Percentiles rank a stretch among this genome's conserved stretches.
Evolutionary conservation across 176 grass and related monocot species (phyloP).

Genomic region (Cocos nucifera): DNA sequence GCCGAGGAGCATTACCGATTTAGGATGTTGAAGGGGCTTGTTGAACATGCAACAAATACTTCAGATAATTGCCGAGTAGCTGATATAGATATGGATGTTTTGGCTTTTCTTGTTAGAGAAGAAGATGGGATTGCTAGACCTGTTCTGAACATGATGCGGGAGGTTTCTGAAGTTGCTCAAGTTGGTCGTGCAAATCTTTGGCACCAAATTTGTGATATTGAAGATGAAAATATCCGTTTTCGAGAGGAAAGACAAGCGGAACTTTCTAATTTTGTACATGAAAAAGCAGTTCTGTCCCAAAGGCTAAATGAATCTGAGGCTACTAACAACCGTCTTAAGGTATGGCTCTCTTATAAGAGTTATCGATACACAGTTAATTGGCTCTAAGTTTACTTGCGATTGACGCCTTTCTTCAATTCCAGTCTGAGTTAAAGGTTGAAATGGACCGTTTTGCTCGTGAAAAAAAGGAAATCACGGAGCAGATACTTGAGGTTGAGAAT

Average conservation of each 20-base stretch:
- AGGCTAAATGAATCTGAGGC: constrained; percentile 43
- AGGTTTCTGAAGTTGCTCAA: constrained; percentile 75
- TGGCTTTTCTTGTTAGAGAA: constrained; percentile 86
- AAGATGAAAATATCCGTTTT: constrained; percentile 84
- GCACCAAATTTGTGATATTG: constrained; percentile 71
- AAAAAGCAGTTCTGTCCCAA: constrained; percentile 47
- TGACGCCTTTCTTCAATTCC: constrained; percentile 20
- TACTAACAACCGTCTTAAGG: constrained; percentile 48
- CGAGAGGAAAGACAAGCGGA: constrained; percentile 66
- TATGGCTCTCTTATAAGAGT: constrained; percentile 27
- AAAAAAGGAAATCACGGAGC: constrained; percentile 49
- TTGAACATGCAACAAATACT: constrained; percentile 77
- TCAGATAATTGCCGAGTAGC: constrained; percentile 55
- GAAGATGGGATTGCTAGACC: constrained; percentile 57
- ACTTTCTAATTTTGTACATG: constrained; percentile 45
- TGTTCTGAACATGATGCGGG: constrained; percentile 70
- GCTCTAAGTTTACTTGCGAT: constrained; percentile 19
- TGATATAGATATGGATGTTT: constrained; percentile 93
- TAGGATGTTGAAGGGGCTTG: constrained; percentile 86
- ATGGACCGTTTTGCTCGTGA: constrained; percentile 50
- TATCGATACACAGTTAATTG: constrained; percentile 3
- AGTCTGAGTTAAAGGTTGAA: constrained; percentile 88
- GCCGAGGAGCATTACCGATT: constrained; percentile 64
- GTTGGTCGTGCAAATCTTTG: constrained; percentile 78
- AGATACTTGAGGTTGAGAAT: constrained; percentile 64